Evolutionary conservation across 768 basidiomycete genomes (phyloP).

Genomic region (Suillus cothurnatus): DNA sequence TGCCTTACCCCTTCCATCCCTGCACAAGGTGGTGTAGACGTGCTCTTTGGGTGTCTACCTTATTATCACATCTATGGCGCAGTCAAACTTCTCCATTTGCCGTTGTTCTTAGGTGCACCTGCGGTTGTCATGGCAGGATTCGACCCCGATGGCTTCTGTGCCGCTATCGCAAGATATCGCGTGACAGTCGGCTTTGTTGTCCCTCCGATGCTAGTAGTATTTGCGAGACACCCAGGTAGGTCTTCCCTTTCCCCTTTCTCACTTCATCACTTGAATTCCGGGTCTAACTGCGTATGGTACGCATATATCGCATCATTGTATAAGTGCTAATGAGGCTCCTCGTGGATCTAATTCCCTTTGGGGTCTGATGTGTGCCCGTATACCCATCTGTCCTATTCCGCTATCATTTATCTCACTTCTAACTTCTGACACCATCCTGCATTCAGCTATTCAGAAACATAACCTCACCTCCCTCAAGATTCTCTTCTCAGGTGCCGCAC

Average conservation of each 20-base stretch:
- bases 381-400: not conserved
- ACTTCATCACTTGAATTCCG: not conserved
- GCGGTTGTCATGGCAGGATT: constrained; percentile 67
- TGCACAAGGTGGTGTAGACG: constrained; percentile 35
- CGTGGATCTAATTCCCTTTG: not conserved
- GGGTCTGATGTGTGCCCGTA: not conserved
- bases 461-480: constrained; percentile 60
- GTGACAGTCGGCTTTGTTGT: constrained; percentile 64
- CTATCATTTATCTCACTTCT: not conserved
- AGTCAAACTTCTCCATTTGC: constrained; percentile 63
- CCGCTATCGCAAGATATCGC: constrained; percentile 63
- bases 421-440: constrained; percentile 5
- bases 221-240: constrained; percentile 70
- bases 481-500: constrained; percentile 80
- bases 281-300: not conserved
- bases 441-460: constrained; percentile 61
- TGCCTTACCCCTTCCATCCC: constrained; percentile 24
- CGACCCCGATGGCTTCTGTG: constrained; percentile 69
- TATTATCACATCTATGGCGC: constrained; percentile 58
- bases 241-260: constrained; percentile 8
- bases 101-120: constrained; percentile 51
- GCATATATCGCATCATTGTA: not conserved
- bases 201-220: constrained; percentile 81
- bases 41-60: constrained; percentile 66
- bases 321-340: not conserved